Percentiles rank a stretch among this genome's conserved stretches.
Evolutionary conservation across 2,329 filamentous ascomycete species (phyloP).

Genomic region (Lojkania enalia): DNA sequence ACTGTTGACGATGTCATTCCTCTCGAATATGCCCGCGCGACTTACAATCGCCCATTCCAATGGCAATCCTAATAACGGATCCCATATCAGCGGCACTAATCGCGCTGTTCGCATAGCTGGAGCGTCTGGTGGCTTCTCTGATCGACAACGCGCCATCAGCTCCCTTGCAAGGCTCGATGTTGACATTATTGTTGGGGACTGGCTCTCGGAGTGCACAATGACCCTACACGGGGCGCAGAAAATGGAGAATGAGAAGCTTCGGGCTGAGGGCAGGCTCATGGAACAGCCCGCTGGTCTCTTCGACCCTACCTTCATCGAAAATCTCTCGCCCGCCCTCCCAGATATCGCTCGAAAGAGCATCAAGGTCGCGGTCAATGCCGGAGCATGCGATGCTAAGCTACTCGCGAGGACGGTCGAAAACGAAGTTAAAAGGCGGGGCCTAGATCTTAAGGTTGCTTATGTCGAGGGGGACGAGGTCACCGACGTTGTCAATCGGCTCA

Average conservation of each 20-base stretch:
- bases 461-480: constrained; percentile 47
- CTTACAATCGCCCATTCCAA: constrained; percentile 4
- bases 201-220: constrained; percentile 27
- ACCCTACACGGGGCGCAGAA: constrained; percentile 19
- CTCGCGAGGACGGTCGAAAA: constrained; percentile 17
- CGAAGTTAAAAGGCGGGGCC: constrained; percentile 18
- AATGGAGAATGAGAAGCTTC: constrained; percentile 32
- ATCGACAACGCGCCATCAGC: constrained; percentile 45
- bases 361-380: constrained; percentile 31
- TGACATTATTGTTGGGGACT: constrained; percentile 28
- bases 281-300: constrained; percentile 14
- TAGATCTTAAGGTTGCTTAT: constrained; percentile 34
- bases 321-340: constrained; percentile 41
- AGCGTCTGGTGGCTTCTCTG: constrained; percentile 47
- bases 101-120: constrained; percentile 44
- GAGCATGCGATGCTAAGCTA: constrained; percentile 24
- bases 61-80: not conserved
- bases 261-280: constrained; percentile 30
- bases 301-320: constrained; percentile 47
- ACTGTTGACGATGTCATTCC: constrained; percentile 4
- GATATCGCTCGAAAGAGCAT: constrained; percentile 26
- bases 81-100: constrained; percentile 3
- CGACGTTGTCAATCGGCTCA: constrained; percentile 29
- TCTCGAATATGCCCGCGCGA: constrained; percentile 4
- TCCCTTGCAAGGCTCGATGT: constrained; percentile 38